These are phyloP conservation scores for Oryza glaberrima DNA, from an alignment of 176 grass and related monocot genomes.

Conservation along the genomic window DNA sequence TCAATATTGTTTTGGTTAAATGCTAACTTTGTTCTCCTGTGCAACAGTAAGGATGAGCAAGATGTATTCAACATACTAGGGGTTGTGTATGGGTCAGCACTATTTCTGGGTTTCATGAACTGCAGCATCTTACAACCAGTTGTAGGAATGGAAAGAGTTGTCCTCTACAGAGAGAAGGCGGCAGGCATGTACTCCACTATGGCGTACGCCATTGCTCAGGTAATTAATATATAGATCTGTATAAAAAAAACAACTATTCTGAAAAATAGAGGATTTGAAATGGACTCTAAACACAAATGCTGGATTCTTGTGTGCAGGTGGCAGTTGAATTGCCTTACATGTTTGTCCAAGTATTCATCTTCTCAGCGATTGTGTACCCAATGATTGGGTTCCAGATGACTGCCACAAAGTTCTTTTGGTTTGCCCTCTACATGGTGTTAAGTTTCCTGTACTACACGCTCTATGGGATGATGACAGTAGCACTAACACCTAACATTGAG, in stretches of 20 bases:
- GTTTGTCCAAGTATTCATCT: slow-evolving; percentile 63
- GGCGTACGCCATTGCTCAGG: slow-evolving; percentile 73
- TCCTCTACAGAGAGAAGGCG: slow-evolving; percentile 68
- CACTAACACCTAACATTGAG: slow-evolving; percentile 71
- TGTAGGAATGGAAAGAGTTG: slow-evolving; percentile 63
- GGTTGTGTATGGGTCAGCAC: slow-evolving; percentile 54
- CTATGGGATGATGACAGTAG: slow-evolving; percentile 80
- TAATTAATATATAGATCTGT: slow-evolving; percentile 19
- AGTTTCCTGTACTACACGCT: slow-evolving; percentile 77
- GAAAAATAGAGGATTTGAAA: background rate
- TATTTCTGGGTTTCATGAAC: slow-evolving; percentile 82
- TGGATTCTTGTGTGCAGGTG: slow-evolving; percentile 42
- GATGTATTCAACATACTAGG: slow-evolving; percentile 89
- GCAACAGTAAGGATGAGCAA: slow-evolving; percentile 69
- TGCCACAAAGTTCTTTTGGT: slow-evolving; percentile 62
- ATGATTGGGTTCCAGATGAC: slow-evolving; percentile 72
- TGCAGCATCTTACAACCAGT: slow-evolving; percentile 72
- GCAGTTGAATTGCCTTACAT: slow-evolving; percentile 64
- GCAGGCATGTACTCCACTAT: slow-evolving; percentile 78
- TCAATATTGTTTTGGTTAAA: background rate
- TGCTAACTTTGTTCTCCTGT: slow-evolving; percentile 28
- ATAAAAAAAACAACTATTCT: background rate
- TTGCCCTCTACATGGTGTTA: slow-evolving; percentile 64
- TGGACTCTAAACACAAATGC: background rate
- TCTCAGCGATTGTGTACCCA: slow-evolving; percentile 59